Evolutionary conservation across 306 rosid species (phyloP).

Genomic region (Fragaria iinumae): DNA sequence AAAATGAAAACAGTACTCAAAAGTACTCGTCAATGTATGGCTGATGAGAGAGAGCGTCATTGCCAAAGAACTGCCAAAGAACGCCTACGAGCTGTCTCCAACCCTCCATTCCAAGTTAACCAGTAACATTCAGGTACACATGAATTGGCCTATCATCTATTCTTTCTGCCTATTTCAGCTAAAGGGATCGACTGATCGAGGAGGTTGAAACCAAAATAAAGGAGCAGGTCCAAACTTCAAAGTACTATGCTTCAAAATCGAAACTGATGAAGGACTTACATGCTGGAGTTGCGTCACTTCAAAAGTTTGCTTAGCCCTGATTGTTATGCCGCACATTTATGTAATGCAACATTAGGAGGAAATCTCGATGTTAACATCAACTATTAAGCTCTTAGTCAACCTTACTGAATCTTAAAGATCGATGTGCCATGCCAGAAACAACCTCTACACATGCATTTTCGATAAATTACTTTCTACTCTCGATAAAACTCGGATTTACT

Average conservation of each 20-base stretch:
- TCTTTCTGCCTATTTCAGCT: not conserved
- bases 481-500: not conserved
- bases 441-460: not conserved
- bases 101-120: too few relatives aligned
- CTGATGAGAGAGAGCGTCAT: too few relatives aligned
- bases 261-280: not conserved
- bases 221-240: not conserved
- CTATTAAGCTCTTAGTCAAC: constrained; percentile 9
- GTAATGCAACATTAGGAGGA: too few relatives aligned
- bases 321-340: too few relatives aligned
- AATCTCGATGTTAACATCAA: constrained; percentile 12
- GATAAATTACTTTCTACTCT: not conserved
- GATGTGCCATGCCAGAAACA: not conserved
- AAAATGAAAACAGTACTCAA: too few relatives aligned
- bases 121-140: too few relatives aligned
- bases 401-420: not conserved
- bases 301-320: too few relatives aligned
- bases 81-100: too few relatives aligned
- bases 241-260: not conserved
- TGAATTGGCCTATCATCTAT: too few relatives aligned
- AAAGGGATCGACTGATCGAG: not conserved
- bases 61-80: too few relatives aligned
- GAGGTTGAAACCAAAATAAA: not conserved
- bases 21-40: too few relatives aligned
- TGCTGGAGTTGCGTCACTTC: too few relatives aligned